Percentiles rank a stretch among this genome's conserved stretches.
Evolutionary conservation across 1,139 yeast genomes (phyloP).

Genomic region (Saccharomycopsis phalli): DNA sequence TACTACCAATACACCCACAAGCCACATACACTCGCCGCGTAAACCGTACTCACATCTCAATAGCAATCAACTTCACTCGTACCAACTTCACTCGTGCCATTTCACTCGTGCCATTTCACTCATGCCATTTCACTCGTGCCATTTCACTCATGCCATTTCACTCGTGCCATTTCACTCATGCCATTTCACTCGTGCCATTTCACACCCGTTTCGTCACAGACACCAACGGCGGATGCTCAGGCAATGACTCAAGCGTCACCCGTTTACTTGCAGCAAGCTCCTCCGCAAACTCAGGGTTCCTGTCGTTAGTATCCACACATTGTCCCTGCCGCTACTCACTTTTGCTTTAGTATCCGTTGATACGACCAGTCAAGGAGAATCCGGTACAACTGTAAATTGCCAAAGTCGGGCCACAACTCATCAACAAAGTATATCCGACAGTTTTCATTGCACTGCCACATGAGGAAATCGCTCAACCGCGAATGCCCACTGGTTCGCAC

Average conservation of each 20-base stretch:
- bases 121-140: too few species aligned
- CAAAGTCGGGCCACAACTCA: conserved; percentile 86
- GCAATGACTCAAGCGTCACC: conserved; percentile 7
- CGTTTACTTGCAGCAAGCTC: conserved; percentile 1
- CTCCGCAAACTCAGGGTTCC: too few species aligned
- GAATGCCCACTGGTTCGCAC: conserved; percentile 83
- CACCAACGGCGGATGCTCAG: conserved; percentile 13
- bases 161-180: too few species aligned
- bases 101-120: too few species aligned
- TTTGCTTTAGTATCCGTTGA: conserved; percentile 24
- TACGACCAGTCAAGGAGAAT: conserved; percentile 50
- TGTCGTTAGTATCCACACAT: too few species aligned
- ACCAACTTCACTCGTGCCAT: too few species aligned
- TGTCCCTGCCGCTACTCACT: conserved; percentile 5
- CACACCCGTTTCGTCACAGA: conserved; percentile 16
- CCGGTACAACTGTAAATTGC: conserved; percentile 47
- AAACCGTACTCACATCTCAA: too few species aligned
- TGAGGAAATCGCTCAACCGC: conserved; percentile 78
- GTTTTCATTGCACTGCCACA: conserved; percentile 63
- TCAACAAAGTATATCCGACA: conserved; percentile 49
- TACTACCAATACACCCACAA: too few species aligned
- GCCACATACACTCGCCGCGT: too few species aligned
- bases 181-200: too few species aligned
- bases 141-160: too few species aligned
- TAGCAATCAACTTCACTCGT: too few species aligned